Evolutionary conservation across 208 protist genomes (phyloP).

Genomic region (Trypanosoma cruzi): DNA sequence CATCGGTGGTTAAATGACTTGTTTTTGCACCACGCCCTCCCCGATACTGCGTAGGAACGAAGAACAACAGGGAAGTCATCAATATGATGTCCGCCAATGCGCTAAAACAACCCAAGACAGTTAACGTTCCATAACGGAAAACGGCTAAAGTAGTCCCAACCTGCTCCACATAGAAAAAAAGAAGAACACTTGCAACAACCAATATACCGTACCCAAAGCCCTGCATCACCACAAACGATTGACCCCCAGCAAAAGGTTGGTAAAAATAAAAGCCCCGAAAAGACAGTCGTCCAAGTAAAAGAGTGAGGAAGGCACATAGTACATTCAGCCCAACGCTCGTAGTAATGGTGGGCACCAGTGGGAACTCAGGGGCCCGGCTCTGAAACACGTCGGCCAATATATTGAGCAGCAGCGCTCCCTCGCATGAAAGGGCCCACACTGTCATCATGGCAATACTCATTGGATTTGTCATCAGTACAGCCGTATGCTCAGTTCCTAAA

Average conservation of each 20-base stretch:
- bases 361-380: constrained; percentile 39
- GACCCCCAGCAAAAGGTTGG: constrained; percentile 69
- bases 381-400: constrained; percentile 79
- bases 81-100: constrained; percentile 44
- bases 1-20: background rate
- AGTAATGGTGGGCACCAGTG: constrained; percentile 36
- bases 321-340: constrained; percentile 41
- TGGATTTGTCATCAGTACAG: constrained; percentile 30
- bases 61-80: constrained; percentile 65
- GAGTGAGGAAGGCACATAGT: constrained; percentile 32
- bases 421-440: constrained; percentile 44
- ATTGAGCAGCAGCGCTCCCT: constrained; percentile 45
- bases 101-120: constrained; percentile 52
- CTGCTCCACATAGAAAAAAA: constrained; percentile 37
- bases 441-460: constrained; percentile 40
- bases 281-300: constrained; percentile 43
- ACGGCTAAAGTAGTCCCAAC: background rate
- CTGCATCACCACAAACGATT: constrained; percentile 72
- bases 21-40: background rate
- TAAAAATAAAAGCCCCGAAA: constrained; percentile 54
- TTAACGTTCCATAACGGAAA: constrained; percentile 56
- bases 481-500: background rate
- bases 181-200: constrained; percentile 32
- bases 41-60: constrained; percentile 28
- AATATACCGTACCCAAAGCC: constrained; percentile 48